Conservation (phyloP, 148 eudicot genomes). For the Diospyros kaki region DNA sequence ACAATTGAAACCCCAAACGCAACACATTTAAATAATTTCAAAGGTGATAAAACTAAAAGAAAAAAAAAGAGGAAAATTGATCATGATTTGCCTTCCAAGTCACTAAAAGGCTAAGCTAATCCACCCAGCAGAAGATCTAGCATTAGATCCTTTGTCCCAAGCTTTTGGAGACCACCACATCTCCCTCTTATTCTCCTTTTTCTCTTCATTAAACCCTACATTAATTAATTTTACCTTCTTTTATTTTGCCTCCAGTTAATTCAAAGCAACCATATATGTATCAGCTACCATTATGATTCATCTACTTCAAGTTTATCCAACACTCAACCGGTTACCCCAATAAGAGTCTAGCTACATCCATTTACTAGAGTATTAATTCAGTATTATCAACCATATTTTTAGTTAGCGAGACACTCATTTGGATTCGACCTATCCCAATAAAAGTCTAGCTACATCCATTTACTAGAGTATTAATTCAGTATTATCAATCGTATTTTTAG, state of each 20-base stretch:
- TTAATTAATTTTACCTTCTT: neutral
- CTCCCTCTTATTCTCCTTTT: slow-evolving; percentile 10
- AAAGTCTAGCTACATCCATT: neutral
- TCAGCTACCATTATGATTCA: neutral
- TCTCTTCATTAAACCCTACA: neutral
- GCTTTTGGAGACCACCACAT: slow-evolving; percentile 18
- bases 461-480: too few species aligned
- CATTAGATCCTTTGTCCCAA: slow-evolving; percentile 22
- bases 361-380: neutral
- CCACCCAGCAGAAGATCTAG: slow-evolving; percentile 14
- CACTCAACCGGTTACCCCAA: neutral
- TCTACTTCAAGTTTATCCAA: neutral
- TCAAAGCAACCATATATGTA: neutral
- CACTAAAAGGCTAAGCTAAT: slow-evolving; percentile 1
- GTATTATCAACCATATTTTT: too few species aligned
- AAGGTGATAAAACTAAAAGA: neutral
- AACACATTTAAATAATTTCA: neutral
- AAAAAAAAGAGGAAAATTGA: neutral
- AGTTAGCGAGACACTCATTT: too few species aligned
- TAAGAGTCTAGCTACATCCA: neutral
- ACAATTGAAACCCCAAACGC: neutral
- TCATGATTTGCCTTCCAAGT: slow-evolving; percentile 2
- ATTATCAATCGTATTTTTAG: too few species aligned
- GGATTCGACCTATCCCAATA: neutral
- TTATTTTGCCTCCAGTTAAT: slow-evolving; percentile 2